Conservation (phyloP, 257 asterid species). For the Solanum tacnaense region DNA sequence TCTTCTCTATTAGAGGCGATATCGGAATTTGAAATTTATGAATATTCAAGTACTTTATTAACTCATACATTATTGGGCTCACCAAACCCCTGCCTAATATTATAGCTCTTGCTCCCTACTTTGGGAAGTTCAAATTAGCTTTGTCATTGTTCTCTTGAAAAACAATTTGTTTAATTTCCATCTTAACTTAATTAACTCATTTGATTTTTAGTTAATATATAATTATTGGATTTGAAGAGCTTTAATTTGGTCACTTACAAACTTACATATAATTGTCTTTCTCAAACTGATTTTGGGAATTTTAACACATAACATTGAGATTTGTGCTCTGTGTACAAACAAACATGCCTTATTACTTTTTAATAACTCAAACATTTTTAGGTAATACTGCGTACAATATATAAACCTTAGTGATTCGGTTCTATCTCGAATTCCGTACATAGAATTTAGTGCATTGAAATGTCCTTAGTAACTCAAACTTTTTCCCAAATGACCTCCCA, state of each 20-base stretch:
- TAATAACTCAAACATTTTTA: not conserved
- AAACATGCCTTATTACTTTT: not conserved
- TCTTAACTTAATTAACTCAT: not conserved
- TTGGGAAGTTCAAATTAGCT: not conserved
- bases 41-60: too few relatives aligned
- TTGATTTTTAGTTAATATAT: not conserved
- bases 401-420: fast-evolving
- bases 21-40: not conserved
- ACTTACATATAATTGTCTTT: not conserved
- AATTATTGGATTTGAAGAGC: not conserved
- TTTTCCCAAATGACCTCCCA: not conserved
- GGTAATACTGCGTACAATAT: not conserved
- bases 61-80: not conserved
- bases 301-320: not conserved
- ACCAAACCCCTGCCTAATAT: not conserved
- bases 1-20: not conserved
- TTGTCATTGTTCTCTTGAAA: not conserved
- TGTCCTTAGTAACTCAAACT: not conserved
- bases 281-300: not conserved
- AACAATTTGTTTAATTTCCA: not conserved
- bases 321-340: not conserved
- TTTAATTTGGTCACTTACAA: not conserved
- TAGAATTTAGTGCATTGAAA: not conserved
- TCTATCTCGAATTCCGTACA: not conserved
- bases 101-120: not conserved